Base-by-base conservation (phyloP, 768 basidiomycete species). In the Scleroderma citrinum region DNA sequence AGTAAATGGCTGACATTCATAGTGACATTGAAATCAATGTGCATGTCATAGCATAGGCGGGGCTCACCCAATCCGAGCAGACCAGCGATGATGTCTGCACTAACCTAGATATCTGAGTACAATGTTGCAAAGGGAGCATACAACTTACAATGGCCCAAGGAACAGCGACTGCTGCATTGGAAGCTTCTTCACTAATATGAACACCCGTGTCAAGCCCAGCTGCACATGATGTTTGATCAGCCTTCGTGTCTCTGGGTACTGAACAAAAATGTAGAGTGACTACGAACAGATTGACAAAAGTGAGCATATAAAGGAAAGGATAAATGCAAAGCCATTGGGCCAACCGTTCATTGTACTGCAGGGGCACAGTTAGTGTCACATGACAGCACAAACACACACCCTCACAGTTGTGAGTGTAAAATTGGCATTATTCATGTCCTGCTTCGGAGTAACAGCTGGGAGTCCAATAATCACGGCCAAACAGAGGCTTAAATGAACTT, bases 381-480 rank as follows among this genome's bases (percentile, higher is more conserved):
- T 5, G 0, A 8, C 13, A 21, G 30, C 35, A 47, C 21, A 26
- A 32, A 43, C 71, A 30, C 4, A 29, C 26, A 29, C 26, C 26
- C 26, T 29, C 35, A 83, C 83, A 58, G 80, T 73, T 19, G 78
- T 76, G 6, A 89, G 70, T 0, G 82, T 84, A 48, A 76, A 83
- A 19, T 71, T 71, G 1, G 83, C 78, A 1, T 66, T 74, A 60
- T 87, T 89, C 54, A 68, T 76, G 45, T 80, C 72, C 41, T 79
- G 75, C 17, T 65, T 66, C 3, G 83, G 82, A 5, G 84, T 83
- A 3, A 80, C 76, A 20, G 70, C 76, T 0, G 85, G 86, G 3
- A 89, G 70, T 7, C 76, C 83, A 44, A 92, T 76, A 47, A 90
- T 82, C 5, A 87, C 73, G 1, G 76, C 80, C 7, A 86, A 57